Evolutionary conservation across 345 rosid genomes (phyloP).

Genomic region (Acer yangbiense): DNA sequence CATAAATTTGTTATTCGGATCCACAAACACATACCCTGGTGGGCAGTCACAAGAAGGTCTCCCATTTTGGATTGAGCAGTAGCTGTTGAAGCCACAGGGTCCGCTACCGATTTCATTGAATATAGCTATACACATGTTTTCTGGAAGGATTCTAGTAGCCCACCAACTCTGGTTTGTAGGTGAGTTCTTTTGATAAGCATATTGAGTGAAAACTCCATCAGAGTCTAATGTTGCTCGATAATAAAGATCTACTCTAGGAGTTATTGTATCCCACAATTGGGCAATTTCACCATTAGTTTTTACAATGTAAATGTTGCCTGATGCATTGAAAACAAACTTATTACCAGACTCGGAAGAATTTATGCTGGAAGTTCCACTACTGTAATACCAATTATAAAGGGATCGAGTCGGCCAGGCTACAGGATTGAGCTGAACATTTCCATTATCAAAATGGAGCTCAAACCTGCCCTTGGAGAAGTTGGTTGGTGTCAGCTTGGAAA

Average conservation of each 20-base stretch:
- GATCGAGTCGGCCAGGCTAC: conserved; percentile 19
- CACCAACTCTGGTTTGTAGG: conserved; percentile 7
- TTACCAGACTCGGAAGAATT: conserved; percentile 15
- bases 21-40: conserved; percentile 18
- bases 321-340: conserved; percentile 25
- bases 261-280: fast-evolving
- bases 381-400: conserved; percentile 19
- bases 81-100: conserved; percentile 34
- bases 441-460: conserved; percentile 28
- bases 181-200: conserved; percentile 19
- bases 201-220: conserved; percentile 29
- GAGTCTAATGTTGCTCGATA: conserved; percentile 30
- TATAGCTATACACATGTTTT: conserved; percentile 9
- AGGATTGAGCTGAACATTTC: conserved; percentile 23
- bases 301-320: conserved; percentile 5
- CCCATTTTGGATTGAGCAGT: conserved; percentile 14
- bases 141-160: not conserved
- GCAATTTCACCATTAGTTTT: conserved; percentile 10
- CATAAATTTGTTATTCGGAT: conserved; percentile 12
- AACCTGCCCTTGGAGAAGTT: conserved; percentile 31
- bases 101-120: conserved; percentile 8
- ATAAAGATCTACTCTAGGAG: conserved; percentile 9
- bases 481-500: conserved; percentile 13
- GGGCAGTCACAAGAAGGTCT: conserved; percentile 27
- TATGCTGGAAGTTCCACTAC: not conserved